Evolutionary conservation across 2,329 filamentous ascomycete species (phyloP).

Genomic region (Shiraia sp.): DNA sequence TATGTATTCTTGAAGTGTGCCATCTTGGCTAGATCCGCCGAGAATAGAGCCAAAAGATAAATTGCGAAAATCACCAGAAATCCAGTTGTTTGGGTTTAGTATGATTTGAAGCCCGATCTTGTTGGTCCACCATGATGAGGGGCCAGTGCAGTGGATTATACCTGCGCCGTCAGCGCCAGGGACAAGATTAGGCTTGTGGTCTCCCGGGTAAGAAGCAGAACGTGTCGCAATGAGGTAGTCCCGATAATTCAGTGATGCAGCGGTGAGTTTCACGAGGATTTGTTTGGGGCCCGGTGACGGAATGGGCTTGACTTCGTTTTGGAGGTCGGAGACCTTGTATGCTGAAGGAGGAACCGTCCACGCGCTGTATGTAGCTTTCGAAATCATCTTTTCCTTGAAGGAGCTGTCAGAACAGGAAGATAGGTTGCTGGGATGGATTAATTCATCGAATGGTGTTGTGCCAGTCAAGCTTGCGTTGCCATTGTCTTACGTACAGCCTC

Average conservation of each 20-base stretch:
- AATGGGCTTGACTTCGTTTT: neutral
- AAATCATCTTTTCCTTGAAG: neutral
- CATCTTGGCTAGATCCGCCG: conserved; percentile 14
- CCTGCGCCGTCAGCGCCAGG: conserved; percentile 27
- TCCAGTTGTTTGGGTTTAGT: conserved; percentile 18
- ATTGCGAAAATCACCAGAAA: conserved; percentile 16
- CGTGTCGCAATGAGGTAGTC: conserved; percentile 19
- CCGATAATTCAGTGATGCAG: conserved; percentile 30
- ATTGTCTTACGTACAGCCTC: no score
- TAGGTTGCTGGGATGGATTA: no score
- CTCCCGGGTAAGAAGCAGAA: conserved; percentile 16
- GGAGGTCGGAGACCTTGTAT: conserved; percentile 2
- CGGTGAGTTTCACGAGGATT: conserved; percentile 24
- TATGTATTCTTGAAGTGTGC: conserved; percentile 41
- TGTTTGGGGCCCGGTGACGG: conserved; percentile 9
- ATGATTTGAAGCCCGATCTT: conserved; percentile 18
- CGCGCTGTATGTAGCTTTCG: conserved; percentile 4
- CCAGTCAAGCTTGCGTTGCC: no score
- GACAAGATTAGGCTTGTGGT: conserved; percentile 15
- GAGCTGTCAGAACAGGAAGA: no score
- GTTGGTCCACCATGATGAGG: conserved; percentile 11
- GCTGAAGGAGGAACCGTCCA: conserved; percentile 8
- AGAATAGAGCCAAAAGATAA: conserved; percentile 26
- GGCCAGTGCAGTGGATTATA: conserved; percentile 23
- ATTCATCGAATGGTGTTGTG: no score